Evolutionary conservation across 129 eudicot species (phyloP), one percentile per base, ranked within the genome.

Genomic region (Calendula officinalis): DNA sequence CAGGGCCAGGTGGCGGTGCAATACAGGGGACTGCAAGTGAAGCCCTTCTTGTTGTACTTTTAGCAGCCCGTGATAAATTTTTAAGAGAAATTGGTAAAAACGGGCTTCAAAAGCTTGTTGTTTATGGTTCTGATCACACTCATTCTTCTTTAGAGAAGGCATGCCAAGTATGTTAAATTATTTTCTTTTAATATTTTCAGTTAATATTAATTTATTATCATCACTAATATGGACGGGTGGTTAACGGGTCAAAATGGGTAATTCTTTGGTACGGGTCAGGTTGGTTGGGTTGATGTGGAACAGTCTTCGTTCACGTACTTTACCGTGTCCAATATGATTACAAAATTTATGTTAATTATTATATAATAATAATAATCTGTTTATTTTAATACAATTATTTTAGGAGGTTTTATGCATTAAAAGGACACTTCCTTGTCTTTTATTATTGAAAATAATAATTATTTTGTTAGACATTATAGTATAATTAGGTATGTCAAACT

Each of bases 11-110:
- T 10, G 99, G 99, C 48, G 99, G 99, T 47, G 96, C 86, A 11
- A 92, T 92, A 66, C 96, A 92, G 72, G 99, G 96, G 67, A 92
- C 96, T 6, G 99, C 99, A 53, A 92, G 99, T 73, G 99, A 92
- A 77, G 92, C 99, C 41, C 80, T 85, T 72, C 80, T 92, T 16
- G 99, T 92, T 72, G 99, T 78, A 58, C 86, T 88, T 52, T 64
- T 92, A 72, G 96, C 96, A 77, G 87, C 96, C 61, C 84, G 99
- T 35, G 99, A 92, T 71, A 83, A 81, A 64, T 77, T 78, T 51
- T 77, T 88, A 73, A 92, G 87, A 82, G 80, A 64, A 60, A 56
- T 71, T 4, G 99, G 96, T 45, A 92, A 80, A 56, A 86, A 88
- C 58, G 81, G 82, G 53, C 82, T 85, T 60, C 84, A 83, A 67